phyloP scores from a whole-genome alignment of 192 early-diverging fungal genomes.

The Coemansia sp. region DNA sequence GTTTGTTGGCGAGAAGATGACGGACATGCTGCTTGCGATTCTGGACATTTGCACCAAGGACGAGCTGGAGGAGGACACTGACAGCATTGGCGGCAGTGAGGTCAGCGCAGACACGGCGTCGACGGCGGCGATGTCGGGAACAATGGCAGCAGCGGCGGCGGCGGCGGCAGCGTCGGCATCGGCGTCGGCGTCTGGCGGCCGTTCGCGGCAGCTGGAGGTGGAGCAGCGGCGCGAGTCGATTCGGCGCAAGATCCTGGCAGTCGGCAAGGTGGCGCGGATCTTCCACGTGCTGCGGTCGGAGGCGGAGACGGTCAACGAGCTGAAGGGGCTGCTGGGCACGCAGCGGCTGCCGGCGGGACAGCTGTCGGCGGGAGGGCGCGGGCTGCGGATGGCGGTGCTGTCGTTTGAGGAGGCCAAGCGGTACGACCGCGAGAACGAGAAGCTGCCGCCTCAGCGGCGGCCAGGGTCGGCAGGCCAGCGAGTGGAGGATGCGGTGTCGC shows the following conservation, averaged over 20 bases:
- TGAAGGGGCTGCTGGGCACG: constrained; percentile 88
- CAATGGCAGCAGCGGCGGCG: neutral
- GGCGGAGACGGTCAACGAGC: constrained; percentile 88
- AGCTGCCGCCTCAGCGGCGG: constrained; percentile 69
- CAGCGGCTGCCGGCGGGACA: constrained; percentile 82
- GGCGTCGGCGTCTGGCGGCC: neutral
- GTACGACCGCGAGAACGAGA: constrained; percentile 92
- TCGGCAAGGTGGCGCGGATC: constrained; percentile 87
- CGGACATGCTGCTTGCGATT: constrained; percentile 94
- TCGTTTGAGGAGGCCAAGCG: constrained; percentile 92
- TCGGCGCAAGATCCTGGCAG: constrained; percentile 71
- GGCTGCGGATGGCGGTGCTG: constrained; percentile 83
- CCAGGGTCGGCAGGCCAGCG: constrained; percentile 22
- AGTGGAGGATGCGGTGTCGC: constrained; percentile 29
- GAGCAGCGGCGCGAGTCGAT: constrained; percentile 54
- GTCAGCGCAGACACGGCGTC: neutral
- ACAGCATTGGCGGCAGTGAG: neutral
- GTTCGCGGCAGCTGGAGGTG: constrained; percentile 44
- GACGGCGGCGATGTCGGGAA: neutral
- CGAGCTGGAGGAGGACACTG: constrained; percentile 75
- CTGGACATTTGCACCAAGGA: constrained; percentile 95
- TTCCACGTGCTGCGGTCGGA: constrained; percentile 92
- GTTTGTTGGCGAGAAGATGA: constrained; percentile 98
- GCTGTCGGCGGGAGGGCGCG: constrained; percentile 87
- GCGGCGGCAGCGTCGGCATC: constrained; percentile 3